Conservation (phyloP, 192 early-diverging fungal genomes). For the Funneliformis geosporum region DNA sequence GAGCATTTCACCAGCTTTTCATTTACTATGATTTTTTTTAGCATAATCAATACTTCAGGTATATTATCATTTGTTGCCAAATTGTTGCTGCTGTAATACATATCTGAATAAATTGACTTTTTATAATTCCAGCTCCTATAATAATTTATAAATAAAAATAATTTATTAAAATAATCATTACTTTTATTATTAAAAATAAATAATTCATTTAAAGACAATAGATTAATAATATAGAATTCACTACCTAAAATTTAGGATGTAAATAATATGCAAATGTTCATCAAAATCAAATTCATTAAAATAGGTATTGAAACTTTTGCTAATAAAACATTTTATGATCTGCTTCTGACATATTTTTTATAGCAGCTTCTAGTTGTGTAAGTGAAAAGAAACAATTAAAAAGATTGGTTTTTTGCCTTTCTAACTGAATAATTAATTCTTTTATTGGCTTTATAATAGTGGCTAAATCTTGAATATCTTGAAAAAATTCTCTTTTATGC, state of each 20-base stretch:
- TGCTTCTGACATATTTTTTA: not conserved
- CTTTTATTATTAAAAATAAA: not conserved
- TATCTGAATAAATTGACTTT: not conserved
- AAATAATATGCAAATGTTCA: constrained; percentile 16
- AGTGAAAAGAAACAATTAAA: not conserved
- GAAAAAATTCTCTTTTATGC: not conserved
- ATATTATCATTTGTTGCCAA: not conserved
- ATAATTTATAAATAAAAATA: too few species aligned
- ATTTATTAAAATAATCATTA: too few species aligned
- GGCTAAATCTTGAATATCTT: constrained; percentile 1
- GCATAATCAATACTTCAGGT: not conserved
- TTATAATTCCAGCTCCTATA: not conserved
- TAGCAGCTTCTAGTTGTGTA: not conserved
- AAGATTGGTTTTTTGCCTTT: not conserved
- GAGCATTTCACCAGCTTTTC: not conserved
- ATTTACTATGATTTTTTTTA: not conserved
- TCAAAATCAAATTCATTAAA: constrained; percentile 10
- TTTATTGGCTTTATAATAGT: too few species aligned
- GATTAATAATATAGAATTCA: not conserved
- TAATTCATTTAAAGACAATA: not conserved
- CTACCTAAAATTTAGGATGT: too few species aligned
- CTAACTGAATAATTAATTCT: not conserved
- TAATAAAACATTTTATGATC: not conserved
- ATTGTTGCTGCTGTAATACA: not conserved
- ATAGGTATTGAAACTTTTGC: not conserved